Evolutionary conservation across 1,284 basidiomycete genomes (phyloP).

Genomic region (Amylostereum areolatum): DNA sequence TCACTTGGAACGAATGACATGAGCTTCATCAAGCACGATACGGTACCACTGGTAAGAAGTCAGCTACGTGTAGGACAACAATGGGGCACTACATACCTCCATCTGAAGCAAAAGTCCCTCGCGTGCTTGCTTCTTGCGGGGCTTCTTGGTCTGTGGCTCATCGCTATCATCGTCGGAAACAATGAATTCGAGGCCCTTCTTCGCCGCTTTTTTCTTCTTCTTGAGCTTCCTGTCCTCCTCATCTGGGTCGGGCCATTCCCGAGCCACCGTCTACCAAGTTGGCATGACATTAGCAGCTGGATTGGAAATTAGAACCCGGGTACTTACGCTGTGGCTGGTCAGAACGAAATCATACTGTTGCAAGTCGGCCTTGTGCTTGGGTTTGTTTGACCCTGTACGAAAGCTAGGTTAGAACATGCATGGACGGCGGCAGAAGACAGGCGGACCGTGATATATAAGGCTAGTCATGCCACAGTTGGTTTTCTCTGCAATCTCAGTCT

Average conservation of each 20-base stretch:
- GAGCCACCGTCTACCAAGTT: conserved; percentile 39
- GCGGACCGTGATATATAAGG: conserved; percentile 51
- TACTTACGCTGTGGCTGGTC: conserved; percentile 48
- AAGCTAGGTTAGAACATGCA: background rate
- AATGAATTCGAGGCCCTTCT: conserved; percentile 32
- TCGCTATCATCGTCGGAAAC: conserved; percentile 33
- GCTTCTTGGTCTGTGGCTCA: conserved; percentile 11
- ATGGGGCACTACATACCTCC: conserved; percentile 25
- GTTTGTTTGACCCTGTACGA: conserved; percentile 33
- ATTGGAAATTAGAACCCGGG: too few species aligned
- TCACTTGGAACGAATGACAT: conserved; percentile 44
- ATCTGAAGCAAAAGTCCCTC: conserved; percentile 42
- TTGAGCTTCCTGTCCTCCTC: conserved; percentile 34
- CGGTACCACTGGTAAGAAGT: conserved; percentile 37
- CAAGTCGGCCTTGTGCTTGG: conserved; percentile 35
- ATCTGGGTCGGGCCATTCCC: conserved; percentile 53
- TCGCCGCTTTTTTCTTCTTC: conserved; percentile 32
- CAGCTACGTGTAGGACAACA: conserved; percentile 1
- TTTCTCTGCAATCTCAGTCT: conserved; percentile 51
- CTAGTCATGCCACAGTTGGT: conserved; percentile 38
- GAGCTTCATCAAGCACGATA: conserved; percentile 50
- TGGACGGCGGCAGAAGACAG: conserved; percentile 1
- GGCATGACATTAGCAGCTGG: background rate
- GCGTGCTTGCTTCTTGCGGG: conserved; percentile 25
- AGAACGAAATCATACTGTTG: conserved; percentile 48